A percentile compares a stretch with the other conserved stretches of the same genome.
These are phyloP conservation scores for Acer yangbiense DNA, from an alignment of 345 rosid species.

Conservation along the genomic window DNA sequence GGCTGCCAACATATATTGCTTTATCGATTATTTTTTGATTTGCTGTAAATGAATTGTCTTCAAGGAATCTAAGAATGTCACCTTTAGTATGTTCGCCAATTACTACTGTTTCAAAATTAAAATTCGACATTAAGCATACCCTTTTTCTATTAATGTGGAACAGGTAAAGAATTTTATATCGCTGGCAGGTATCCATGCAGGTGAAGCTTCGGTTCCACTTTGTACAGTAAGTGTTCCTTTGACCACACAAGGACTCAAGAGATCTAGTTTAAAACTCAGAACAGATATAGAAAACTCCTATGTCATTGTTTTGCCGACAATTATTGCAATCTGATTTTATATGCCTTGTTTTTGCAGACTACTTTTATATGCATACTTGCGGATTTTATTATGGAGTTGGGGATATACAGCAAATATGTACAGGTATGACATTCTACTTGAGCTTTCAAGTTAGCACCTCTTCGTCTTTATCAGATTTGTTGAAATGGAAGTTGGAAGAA, in stretches of 20 bases:
- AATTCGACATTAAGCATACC: background rate
- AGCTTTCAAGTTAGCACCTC: slow-evolving; percentile 2
- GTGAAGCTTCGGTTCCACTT: slow-evolving; percentile 80
- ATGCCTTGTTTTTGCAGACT: slow-evolving; percentile 41
- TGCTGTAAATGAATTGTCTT: background rate
- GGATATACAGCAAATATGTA: slow-evolving; percentile 63
- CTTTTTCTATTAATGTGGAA: slow-evolving; percentile 19
- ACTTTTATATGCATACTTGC: slow-evolving; percentile 60
- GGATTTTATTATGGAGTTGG: slow-evolving; percentile 59
- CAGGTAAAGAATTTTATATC: slow-evolving; percentile 87
- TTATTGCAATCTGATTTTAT: slow-evolving; percentile 8
- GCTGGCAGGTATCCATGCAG: slow-evolving; percentile 84
- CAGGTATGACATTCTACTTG: slow-evolving; percentile 50
- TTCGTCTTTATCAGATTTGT: background rate
- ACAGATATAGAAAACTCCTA: background rate
- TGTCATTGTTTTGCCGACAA: background rate
- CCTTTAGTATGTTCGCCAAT: no score
- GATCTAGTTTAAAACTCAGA: slow-evolving; percentile 2
- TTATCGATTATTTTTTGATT: background rate
- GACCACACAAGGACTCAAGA: background rate
- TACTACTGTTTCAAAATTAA: background rate
- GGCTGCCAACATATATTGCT: background rate
- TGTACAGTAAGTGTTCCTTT: slow-evolving; percentile 61
- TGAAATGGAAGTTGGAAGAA: background rate
- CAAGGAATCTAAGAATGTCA: background rate